Evolutionary conservation across 176 grass and related monocot species (phyloP).

Genomic region (Ampelocalamus luodianensis): DNA sequence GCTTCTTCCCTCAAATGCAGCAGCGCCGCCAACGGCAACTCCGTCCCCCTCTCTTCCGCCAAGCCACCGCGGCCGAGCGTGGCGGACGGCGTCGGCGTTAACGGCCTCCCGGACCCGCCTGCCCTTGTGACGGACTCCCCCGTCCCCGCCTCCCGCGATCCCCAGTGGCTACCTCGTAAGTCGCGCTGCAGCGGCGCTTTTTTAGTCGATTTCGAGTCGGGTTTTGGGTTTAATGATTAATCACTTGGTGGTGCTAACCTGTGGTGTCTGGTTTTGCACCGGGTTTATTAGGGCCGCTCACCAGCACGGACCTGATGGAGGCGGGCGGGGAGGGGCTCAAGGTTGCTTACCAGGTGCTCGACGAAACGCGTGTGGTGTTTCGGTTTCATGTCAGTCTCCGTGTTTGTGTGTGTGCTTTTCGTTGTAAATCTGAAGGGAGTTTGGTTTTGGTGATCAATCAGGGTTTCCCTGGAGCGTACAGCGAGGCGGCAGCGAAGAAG

Average conservation of each 20-base stretch:
- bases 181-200: neutral
- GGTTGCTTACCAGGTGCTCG: conserved; percentile 81
- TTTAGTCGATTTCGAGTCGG: neutral
- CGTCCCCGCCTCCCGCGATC: conserved; percentile 5
- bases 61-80: conserved; percentile 9
- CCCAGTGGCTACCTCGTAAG: conserved; percentile 45
- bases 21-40: neutral
- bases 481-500: conserved; percentile 81
- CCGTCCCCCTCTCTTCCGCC: neutral
- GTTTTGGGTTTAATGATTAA: neutral
- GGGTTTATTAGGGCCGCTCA: conserved; percentile 54
- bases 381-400: neutral
- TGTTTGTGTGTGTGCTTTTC: neutral
- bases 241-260: neutral
- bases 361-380: conserved; percentile 8
- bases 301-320: conserved; percentile 48
- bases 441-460: conserved; percentile 35
- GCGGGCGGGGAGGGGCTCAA: conserved; percentile 45
- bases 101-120: conserved; percentile 31
- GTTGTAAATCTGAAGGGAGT: neutral
- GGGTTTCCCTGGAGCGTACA: conserved; percentile 84
- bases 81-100: conserved; percentile 16
- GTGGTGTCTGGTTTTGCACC: neutral
- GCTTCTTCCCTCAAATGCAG: conserved; percentile 32
- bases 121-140: neutral